Percentiles rank a stretch among this genome's conserved stretches.
These are phyloP conservation scores for Alternaria tenuissima DNA, from an alignment of 2,329 filamentous ascomycete species.

Conservation along the genomic window DNA sequence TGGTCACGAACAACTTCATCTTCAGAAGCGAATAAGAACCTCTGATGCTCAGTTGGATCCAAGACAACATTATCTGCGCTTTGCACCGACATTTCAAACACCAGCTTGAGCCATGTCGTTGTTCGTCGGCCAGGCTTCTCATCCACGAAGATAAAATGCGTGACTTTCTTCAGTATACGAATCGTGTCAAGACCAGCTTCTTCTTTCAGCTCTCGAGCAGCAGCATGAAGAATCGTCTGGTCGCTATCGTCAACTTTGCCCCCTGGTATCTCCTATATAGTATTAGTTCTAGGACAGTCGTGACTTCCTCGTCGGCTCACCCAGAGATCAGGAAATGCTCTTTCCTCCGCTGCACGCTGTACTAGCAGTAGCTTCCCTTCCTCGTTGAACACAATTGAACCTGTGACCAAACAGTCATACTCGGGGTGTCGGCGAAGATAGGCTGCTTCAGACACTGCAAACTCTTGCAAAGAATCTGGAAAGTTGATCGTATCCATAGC, in stretches of 20 bases:
- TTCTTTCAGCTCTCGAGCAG: constrained; percentile 61
- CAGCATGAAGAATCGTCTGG: constrained; percentile 58
- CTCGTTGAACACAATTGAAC: constrained; percentile 44
- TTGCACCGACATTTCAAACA: constrained; percentile 49
- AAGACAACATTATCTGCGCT: constrained; percentile 32
- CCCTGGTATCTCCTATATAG: constrained; percentile 60
- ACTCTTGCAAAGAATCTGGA: constrained; percentile 35
- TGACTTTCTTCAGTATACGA: constrained; percentile 54
- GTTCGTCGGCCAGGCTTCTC: constrained; percentile 15
- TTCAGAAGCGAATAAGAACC: constrained; percentile 51
- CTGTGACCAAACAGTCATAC: constrained; percentile 39
- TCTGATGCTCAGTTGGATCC: constrained; percentile 55
- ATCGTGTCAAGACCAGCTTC: constrained; percentile 60
- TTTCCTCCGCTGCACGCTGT: constrained; percentile 47
- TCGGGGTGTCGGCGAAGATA: constrained; percentile 39
- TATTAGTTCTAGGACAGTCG: constrained; percentile 11
- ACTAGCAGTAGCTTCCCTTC: constrained; percentile 46
- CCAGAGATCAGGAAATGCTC: constrained; percentile 46
- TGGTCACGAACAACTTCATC: constrained; percentile 48
- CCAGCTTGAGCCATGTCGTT: constrained; percentile 47
- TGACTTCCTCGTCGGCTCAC: constrained; percentile 23
- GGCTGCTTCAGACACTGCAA: constrained; percentile 38
- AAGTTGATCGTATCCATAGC: constrained; percentile 26
- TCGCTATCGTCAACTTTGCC: constrained; percentile 59
- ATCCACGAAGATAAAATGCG: constrained; percentile 43